Base-by-base conservation (phyloP, 129 eudicot species). In the Helianthus annuus region DNA sequence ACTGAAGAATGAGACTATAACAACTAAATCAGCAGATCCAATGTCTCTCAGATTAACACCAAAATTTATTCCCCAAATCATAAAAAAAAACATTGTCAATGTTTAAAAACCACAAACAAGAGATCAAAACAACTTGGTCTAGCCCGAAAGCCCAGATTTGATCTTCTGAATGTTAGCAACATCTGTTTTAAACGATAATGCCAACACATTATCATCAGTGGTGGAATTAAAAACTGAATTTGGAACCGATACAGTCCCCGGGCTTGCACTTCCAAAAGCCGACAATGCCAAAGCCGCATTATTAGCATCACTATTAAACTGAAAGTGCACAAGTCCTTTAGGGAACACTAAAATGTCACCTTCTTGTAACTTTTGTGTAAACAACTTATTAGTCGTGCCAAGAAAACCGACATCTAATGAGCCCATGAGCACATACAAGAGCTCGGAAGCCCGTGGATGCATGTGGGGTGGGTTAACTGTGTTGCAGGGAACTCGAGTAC, bases 271-370 rank as follows among this genome's bases (percentile, higher is more conserved):
- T 7, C 77, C 82, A 34, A 62, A 78, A 1, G 71, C 76, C 1
- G 71, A 78, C 53, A 78, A 9, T 7, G 66, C 77, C 59, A 70
- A 12, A 3, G 82, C 77, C 6, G 82, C 39, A n/a, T 44, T 36
- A 61, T 51, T 62, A 4, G 66, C 39, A 17, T 70, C 76, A 29
- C 48, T 39, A 36, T 77, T 77, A 14, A 36, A 77, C 38, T 77
- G 81, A 48, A 77, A 77, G 11, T 77, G 76, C 42, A 76, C 81
- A n/a, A 76, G 75, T 48, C 80, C 80, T 40, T 76, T 68, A 13
- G 80, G 80, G 62, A 76, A 76, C 24, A 76, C 75, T 48, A 76
- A 76, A 0, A 76, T 76, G 19, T 76, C 81, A 19, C 81, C 81
- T 17, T 7, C 29, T 77, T 77, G 71, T 13, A 77, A 57, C 10